Conservation (phyloP, 257 asterid genomes). For the Parsonsia alboflavescens region DNA sequence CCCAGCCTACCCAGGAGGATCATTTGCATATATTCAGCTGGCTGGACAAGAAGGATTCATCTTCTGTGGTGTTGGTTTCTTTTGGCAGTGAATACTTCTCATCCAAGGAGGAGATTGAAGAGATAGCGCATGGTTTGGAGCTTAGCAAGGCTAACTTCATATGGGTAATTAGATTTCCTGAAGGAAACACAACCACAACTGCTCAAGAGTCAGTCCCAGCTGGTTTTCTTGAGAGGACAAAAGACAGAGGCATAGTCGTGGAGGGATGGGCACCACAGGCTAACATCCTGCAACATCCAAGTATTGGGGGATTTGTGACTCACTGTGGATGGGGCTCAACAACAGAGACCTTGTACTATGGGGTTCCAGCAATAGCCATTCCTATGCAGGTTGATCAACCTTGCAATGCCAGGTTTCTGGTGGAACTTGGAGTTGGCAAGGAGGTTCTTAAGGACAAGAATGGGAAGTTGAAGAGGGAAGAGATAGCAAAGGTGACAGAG, state of each 20-base stretch:
- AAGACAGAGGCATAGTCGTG: conserved; percentile 31
- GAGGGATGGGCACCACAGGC: conserved; percentile 55
- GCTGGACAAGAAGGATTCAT: conserved; percentile 24
- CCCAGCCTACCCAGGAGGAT: conserved; percentile 1
- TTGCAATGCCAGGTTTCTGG: not conserved
- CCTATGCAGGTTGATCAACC: not conserved
- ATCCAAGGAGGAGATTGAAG: conserved; percentile 28
- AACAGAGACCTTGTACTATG: not conserved
- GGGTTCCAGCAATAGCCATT: not conserved
- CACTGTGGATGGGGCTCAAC: conserved; percentile 52
- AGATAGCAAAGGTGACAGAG: conserved; percentile 9
- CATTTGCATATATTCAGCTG: conserved; percentile 12
- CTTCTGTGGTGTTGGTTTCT: conserved; percentile 36
- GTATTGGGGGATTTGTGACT: conserved; percentile 39
- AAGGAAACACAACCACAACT: conserved; percentile 11
- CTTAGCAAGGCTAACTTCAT: conserved; percentile 34
- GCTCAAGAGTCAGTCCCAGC: conserved; percentile 28
- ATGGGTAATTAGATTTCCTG: conserved; percentile 51
- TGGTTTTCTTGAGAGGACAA: conserved; percentile 37
- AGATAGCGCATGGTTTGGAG: conserved; percentile 39
- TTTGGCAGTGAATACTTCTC: conserved; percentile 52
- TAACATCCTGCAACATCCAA: conserved; percentile 31
- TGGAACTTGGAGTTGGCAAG: conserved; percentile 17
- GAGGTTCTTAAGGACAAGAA: conserved; percentile 27
- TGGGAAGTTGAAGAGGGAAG: conserved; percentile 27